phyloP scores from a whole-genome alignment of 2,329 filamentous ascomycete genomes.

The Colletotrichum truncatum region DNA sequence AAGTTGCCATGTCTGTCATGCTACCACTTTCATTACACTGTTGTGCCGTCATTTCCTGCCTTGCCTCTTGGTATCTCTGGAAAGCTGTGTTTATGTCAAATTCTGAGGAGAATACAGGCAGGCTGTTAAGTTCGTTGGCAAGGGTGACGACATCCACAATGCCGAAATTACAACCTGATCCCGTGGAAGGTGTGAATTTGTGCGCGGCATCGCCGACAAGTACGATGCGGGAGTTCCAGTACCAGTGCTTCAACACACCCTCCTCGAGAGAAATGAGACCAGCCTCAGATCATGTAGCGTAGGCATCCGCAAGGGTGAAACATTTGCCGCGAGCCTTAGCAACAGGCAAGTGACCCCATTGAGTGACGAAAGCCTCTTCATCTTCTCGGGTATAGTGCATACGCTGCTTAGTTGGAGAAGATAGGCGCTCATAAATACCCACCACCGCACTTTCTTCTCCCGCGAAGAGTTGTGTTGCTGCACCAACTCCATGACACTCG shows the following conservation, averaged over 20 bases:
- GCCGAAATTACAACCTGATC: conserved; percentile 43
- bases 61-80: too few relatives aligned
- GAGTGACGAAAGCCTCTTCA: conserved; percentile 34
- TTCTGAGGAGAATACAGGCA: too few relatives aligned
- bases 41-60: too few relatives aligned
- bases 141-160: conserved; percentile 41
- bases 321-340: conserved; percentile 14
- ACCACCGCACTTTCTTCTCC: conserved; percentile 34
- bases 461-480: conserved; percentile 37
- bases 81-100: too few relatives aligned
- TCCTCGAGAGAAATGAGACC: conserved; percentile 44
- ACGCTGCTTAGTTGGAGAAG: conserved; percentile 35
- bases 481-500: conserved; percentile 29
- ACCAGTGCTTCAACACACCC: conserved; percentile 43
- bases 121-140: conserved; percentile 36
- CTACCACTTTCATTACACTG: too few relatives aligned
- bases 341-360: conserved; percentile 38
- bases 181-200: conserved; percentile 44
- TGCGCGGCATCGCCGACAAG: conserved; percentile 46
- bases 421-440: conserved; percentile 39
- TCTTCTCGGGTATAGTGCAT: conserved; percentile 41
- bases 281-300: conserved; percentile 24
- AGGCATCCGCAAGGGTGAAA: conserved; percentile 37
- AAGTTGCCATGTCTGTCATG: too few relatives aligned
- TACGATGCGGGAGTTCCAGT: conserved; percentile 38